Conservation (phyloP, 805 yeast species). For the Torulaspora quercuum region DNA sequence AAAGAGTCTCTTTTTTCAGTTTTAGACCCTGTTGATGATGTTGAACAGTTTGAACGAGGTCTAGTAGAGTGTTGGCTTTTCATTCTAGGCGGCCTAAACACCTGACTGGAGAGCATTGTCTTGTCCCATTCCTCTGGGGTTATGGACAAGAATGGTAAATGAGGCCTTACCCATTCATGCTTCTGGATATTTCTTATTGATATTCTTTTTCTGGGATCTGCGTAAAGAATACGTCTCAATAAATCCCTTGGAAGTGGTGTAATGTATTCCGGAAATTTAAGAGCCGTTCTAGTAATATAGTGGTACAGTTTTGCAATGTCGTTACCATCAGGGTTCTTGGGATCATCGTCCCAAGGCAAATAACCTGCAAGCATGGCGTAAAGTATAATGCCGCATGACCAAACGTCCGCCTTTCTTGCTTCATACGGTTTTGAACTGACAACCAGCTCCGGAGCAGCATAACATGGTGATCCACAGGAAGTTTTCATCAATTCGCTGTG, state of each 20-base stretch:
- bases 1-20: conserved; percentile 40
- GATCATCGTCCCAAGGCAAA: conserved; percentile 96
- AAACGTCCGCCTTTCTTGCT: conserved; percentile 90
- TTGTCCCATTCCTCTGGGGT: conserved; percentile 90
- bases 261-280: conserved; percentile 93
- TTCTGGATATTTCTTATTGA: conserved; percentile 63
- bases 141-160: conserved; percentile 74
- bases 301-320: conserved; percentile 87
- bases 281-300: conserved; percentile 85
- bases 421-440: conserved; percentile 82
- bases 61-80: conserved; percentile 20
- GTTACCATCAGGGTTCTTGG: conserved; percentile 92
- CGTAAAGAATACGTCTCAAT: conserved; percentile 74
- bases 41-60: conserved; percentile 35
- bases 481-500: conserved; percentile 83
- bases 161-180: conserved; percentile 88
- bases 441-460: conserved; percentile 97
- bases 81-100: conserved; percentile 25
- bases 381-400: conserved; percentile 95
- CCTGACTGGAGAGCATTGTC: conserved; percentile 22
- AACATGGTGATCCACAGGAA: conserved; percentile 95
- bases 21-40: conserved; percentile 41
- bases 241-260: conserved; percentile 89
- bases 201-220: conserved; percentile 79
- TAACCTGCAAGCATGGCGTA: conserved; percentile 98